Conservation (phyloP, 768 basidiomycete genomes). For the Nevesoporus exiguus region DNA sequence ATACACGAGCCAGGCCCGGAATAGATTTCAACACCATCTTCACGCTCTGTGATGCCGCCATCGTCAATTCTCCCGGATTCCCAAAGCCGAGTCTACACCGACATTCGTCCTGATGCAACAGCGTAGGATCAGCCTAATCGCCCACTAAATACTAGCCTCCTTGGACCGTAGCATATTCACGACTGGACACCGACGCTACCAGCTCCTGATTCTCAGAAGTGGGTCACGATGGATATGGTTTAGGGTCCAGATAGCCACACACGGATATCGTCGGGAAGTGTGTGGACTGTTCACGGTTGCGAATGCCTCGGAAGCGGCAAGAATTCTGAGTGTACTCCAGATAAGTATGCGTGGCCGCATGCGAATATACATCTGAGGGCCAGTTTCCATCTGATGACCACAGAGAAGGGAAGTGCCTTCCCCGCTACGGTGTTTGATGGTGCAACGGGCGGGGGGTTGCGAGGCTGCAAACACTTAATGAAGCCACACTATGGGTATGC, state of each 20-base stretch:
- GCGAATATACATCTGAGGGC: too few species aligned
- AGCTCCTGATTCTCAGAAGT: too few species aligned
- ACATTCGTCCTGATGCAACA: slow-evolving; percentile 19
- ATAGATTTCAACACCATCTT: too few species aligned
- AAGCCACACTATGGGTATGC: slow-evolving; percentile 13
- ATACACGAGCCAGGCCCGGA: too few species aligned
- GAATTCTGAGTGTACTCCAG: slow-evolving; percentile 12
- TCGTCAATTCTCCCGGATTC: slow-evolving; percentile 15
- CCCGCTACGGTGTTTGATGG: slow-evolving; percentile 20
- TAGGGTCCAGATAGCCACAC: slow-evolving; percentile 14
- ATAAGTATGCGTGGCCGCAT: slow-evolving; percentile 2
- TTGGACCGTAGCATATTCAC: slow-evolving; percentile 9
- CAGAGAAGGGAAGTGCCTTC: slow-evolving; percentile 11
- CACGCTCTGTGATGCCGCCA: slow-evolving; percentile 15
- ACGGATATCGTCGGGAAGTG: slow-evolving; percentile 14
- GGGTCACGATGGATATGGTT: too few species aligned
- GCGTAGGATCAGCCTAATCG: slow-evolving; percentile 6
- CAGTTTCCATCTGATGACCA: neutral
- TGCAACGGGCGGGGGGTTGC: neutral
- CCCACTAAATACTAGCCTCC: slow-evolving; percentile 5
- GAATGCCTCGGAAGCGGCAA: slow-evolving; percentile 11
- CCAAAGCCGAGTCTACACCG: slow-evolving; percentile 7
- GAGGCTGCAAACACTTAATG: slow-evolving; percentile 10
- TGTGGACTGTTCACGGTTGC: neutral
- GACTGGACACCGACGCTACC: slow-evolving; percentile 19